phyloP scores from a whole-genome alignment of 192 early-diverging fungal genomes.

The Pilaira anomala region DNA sequence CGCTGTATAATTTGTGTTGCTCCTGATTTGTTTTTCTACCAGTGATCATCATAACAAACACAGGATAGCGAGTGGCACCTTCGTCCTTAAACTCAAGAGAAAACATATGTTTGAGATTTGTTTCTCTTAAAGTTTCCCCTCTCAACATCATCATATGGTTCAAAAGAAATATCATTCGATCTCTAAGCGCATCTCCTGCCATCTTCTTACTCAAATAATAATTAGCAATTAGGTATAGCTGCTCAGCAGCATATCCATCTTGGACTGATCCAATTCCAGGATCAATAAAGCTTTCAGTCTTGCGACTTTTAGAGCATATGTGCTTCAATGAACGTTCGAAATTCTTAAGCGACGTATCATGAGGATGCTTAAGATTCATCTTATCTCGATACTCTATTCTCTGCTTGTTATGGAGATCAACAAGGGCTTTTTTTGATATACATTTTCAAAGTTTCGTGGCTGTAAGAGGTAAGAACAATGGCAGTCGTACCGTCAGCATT shows the following conservation, averaged over 20 bases:
- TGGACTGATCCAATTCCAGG: background rate
- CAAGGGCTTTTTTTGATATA: background rate
- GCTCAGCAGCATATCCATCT: background rate
- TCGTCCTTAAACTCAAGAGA: constrained; percentile 1
- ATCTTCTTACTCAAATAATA: background rate
- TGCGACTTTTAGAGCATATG: background rate
- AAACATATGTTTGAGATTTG: background rate
- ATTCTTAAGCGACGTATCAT: background rate
- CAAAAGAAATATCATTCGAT: background rate
- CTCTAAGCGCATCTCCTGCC: background rate
- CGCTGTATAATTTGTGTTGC: background rate
- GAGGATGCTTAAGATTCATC: background rate
- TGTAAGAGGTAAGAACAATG: background rate
- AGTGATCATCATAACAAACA: background rate
- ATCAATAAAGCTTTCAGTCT: background rate
- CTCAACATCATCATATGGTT: background rate
- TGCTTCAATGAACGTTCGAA: no score
- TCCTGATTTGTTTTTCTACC: background rate
- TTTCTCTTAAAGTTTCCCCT: background rate
- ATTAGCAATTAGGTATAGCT: background rate
- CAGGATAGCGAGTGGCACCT: background rate
- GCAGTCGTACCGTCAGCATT: background rate
- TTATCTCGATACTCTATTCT: background rate
- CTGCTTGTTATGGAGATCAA: background rate
- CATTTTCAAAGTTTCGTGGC: background rate